Percentiles rank a stretch among this genome's conserved stretches.
phyloP scores from a whole-genome alignment of 2,329 filamentous ascomycete genomes.

The Exophiala sideris region DNA sequence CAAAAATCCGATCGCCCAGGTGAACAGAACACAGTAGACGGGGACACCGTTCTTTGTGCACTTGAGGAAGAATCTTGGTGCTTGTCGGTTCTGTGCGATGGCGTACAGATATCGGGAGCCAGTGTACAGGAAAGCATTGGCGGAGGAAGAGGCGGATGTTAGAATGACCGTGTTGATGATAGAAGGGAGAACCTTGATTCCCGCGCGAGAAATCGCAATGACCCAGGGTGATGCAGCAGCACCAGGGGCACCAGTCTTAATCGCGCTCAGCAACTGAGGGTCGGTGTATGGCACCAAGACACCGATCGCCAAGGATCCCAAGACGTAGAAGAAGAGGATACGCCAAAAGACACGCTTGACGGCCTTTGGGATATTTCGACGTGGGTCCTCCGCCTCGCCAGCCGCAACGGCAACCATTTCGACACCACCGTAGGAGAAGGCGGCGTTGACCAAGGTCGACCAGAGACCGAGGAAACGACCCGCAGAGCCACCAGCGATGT shows the following conservation, averaged over 20 bases:
- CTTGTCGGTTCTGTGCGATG: conserved; percentile 48
- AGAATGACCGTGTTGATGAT: conserved; percentile 74
- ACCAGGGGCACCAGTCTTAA: conserved; percentile 33
- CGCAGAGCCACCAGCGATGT: conserved; percentile 30
- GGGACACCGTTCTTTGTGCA: conserved; percentile 60
- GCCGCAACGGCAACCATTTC: conserved; percentile 50
- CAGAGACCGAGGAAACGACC: conserved; percentile 55
- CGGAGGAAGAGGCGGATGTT: conserved; percentile 67
- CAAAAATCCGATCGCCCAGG: conserved; percentile 63
- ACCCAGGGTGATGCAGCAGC: conserved; percentile 52
- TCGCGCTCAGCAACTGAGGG: conserved; percentile 50
- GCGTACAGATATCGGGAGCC: conserved; percentile 52
- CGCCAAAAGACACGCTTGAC: conserved; percentile 46
- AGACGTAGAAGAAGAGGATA: conserved; percentile 72
- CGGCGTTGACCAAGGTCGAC: conserved; percentile 45
- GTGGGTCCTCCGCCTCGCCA: conserved; percentile 47
- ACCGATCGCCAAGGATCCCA: conserved; percentile 72
- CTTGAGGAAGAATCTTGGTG: conserved; percentile 53
- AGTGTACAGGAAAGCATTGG: conserved; percentile 62
- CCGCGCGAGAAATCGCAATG: conserved; percentile 53
- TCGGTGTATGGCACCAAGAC: conserved; percentile 71
- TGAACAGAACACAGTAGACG: conserved; percentile 64
- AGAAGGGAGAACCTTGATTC: conserved; percentile 61
- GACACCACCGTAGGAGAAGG: conserved; percentile 52
- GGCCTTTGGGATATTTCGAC: conserved; percentile 40